phyloP scores from a whole-genome alignment of 192 early-diverging fungal species.

The Coemansia sp. region DNA sequence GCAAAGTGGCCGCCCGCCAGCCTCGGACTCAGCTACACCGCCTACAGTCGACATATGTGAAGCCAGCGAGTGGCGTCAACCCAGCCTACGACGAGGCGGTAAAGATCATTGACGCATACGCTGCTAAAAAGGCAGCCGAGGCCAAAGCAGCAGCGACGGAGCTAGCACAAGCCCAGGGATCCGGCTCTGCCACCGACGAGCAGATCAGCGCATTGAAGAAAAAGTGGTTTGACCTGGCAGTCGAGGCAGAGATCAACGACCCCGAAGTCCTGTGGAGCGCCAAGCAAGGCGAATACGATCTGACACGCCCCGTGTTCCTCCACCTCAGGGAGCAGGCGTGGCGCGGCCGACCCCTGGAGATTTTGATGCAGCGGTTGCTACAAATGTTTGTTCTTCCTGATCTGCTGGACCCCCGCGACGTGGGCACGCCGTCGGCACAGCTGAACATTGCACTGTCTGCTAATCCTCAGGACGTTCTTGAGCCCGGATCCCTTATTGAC shows the following conservation, averaged over 20 bases:
- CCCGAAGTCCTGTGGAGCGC: constrained; percentile 72
- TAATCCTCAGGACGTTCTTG: constrained; percentile 15
- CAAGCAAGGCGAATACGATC: constrained; percentile 64
- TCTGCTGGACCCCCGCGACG: constrained; percentile 60
- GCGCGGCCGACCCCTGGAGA: constrained; percentile 57
- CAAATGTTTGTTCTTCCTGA: constrained; percentile 84
- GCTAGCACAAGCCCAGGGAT: constrained; percentile 31
- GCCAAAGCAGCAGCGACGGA: constrained; percentile 27
- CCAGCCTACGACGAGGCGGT: constrained; percentile 77
- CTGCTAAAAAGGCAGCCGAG: constrained; percentile 45
- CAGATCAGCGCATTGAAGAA: constrained; percentile 58
- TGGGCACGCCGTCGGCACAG: constrained; percentile 43
- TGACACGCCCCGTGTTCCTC: constrained; percentile 71
- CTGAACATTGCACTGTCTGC: constrained; percentile 42
- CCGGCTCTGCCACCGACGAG: constrained; percentile 38
- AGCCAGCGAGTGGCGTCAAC: constrained; percentile 63
- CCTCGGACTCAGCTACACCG: constrained; percentile 2
- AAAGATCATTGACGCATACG: constrained; percentile 69
- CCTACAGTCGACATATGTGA: constrained; percentile 55
- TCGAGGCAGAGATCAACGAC: constrained; percentile 71
- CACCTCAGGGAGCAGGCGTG: constrained; percentile 69
- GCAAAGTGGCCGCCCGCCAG: neutral
- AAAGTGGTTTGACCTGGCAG: constrained; percentile 59
- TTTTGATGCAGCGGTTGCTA: constrained; percentile 69
- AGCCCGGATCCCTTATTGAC: constrained; percentile 44